These are phyloP conservation scores for Alternaria infectoria DNA, from an alignment of 2,329 filamentous ascomycete genomes.

Conservation along the genomic window DNA sequence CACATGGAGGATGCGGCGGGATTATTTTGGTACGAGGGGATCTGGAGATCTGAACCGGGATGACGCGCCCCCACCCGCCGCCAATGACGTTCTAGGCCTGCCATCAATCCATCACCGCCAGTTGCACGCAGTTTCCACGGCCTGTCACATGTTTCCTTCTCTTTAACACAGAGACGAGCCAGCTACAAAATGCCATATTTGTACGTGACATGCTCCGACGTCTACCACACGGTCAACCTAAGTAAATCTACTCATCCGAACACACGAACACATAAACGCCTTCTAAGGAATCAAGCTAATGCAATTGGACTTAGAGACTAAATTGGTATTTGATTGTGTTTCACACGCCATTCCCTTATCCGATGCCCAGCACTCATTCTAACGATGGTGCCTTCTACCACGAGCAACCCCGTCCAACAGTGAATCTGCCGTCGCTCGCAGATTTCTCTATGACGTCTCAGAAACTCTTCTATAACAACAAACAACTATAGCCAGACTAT, in stretches of 20 bases:
- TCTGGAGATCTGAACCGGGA: conserved; percentile 13
- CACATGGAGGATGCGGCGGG: conserved; percentile 5
- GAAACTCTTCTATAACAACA: not conserved
- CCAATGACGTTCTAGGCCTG: conserved; percentile 4
- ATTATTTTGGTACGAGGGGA: conserved; percentile 6
- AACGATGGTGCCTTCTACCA: not conserved
- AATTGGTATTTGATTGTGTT: not conserved
- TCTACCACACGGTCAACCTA: not conserved
- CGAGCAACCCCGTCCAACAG: not conserved
- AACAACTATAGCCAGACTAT: not conserved
- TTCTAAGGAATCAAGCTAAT: not conserved
- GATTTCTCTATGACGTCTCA: not conserved
- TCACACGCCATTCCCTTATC: not conserved
- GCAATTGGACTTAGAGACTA: not conserved
- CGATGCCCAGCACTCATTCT: not conserved
- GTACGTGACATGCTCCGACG: not conserved
- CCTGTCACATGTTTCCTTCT: not conserved
- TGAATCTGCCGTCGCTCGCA: not conserved
- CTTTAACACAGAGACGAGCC: not conserved
- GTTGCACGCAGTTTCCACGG: not conserved
- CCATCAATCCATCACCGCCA: not conserved
- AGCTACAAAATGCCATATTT: not conserved
- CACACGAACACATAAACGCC: not conserved
- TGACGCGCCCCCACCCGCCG: conserved; percentile 8
- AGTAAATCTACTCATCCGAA: not conserved